These are phyloP conservation scores for Forsythia viridissima DNA, from an alignment of 257 asterid genomes.

Conservation along the genomic window DNA sequence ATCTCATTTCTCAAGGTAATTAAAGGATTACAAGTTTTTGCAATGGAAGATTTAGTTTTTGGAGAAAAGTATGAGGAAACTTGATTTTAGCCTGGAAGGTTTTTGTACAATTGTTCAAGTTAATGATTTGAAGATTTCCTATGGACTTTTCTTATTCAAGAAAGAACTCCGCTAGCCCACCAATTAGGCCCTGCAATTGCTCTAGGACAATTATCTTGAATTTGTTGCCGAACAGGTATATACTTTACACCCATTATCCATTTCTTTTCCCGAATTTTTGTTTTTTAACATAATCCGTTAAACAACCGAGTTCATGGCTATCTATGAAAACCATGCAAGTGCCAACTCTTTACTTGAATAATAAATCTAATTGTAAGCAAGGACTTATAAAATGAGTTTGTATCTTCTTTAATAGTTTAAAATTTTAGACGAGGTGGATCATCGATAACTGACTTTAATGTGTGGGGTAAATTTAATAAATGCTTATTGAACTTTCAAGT, in stretches of 20 bases:
- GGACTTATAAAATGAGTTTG: too few species aligned
- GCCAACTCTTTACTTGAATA: too few species aligned
- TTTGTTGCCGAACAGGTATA: conserved; percentile 50
- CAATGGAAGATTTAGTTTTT: conserved; percentile 48
- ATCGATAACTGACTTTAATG: too few species aligned
- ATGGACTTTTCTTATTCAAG: conserved; percentile 43
- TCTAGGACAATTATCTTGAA: conserved; percentile 51
- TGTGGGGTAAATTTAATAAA: not conserved
- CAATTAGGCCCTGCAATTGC: conserved; percentile 40
- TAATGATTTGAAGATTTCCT: conserved; percentile 47
- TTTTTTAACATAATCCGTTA: too few species aligned
- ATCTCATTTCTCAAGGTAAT: too few species aligned
- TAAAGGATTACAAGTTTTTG: conserved; percentile 19
- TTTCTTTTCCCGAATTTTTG: too few species aligned
- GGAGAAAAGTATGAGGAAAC: conserved; percentile 45
- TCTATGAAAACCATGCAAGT: too few species aligned
- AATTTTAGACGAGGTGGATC: too few species aligned
- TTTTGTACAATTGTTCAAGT: conserved; percentile 44
- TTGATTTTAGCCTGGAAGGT: conserved; percentile 50
- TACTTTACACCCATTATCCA: not conserved
- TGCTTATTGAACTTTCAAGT: too few species aligned
- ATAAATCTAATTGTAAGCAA: too few species aligned
- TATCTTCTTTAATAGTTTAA: too few species aligned
- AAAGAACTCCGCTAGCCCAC: conserved; percentile 46
- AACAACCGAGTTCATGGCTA: too few species aligned